A percentile compares a stretch with the other conserved stretches of the same genome.
phyloP scores from a whole-genome alignment of 805 yeast species.

The Wilhelminamyces savonicus region DNA sequence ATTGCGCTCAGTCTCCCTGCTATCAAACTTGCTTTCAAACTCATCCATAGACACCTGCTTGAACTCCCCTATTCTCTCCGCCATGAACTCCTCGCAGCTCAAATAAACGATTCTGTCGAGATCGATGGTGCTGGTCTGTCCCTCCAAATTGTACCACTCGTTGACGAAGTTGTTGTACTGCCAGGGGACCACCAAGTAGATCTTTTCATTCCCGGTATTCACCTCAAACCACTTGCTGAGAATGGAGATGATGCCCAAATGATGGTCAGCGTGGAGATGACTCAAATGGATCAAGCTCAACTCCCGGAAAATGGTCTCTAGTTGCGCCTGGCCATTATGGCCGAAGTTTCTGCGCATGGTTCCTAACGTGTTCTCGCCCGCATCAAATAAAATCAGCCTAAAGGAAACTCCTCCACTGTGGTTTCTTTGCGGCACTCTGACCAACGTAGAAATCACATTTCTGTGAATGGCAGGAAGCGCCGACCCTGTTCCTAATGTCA shows the following conservation, averaged over 20 bases:
- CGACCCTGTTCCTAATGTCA: slow-evolving; percentile 89
- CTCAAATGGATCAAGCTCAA: slow-evolving; percentile 64
- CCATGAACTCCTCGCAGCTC: slow-evolving; percentile 55
- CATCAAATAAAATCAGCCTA: slow-evolving; percentile 66
- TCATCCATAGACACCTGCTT: slow-evolving; percentile 18
- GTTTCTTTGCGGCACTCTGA: slow-evolving; percentile 54
- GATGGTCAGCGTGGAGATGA: slow-evolving; percentile 97
- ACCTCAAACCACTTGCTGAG: slow-evolving; percentile 60
- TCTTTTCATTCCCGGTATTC: slow-evolving; percentile 22
- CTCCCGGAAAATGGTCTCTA: slow-evolving; percentile 46
- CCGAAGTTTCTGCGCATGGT: slow-evolving; percentile 59
- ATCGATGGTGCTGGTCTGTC: slow-evolving; percentile 18
- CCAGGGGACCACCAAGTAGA: slow-evolving; percentile 67
- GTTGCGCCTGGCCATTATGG: slow-evolving; percentile 30
- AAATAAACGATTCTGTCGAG: slow-evolving; percentile 42
- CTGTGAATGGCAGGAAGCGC: slow-evolving; percentile 81
- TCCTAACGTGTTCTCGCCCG: slow-evolving; percentile 93
- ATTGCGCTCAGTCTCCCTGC: slow-evolving; percentile 7
- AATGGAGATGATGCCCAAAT: slow-evolving; percentile 72
- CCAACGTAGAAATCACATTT: slow-evolving; percentile 76
- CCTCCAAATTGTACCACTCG: slow-evolving; percentile 61
- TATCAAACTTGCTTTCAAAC: slow-evolving; percentile 27
- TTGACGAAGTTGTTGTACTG: slow-evolving; percentile 57
- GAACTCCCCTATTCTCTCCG: slow-evolving; percentile 24
- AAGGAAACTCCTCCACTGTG: slow-evolving; percentile 15